Base-by-base conservation (phyloP, 2,329 filamentous ascomycete genomes). In the Passalora sequoiae region DNA sequence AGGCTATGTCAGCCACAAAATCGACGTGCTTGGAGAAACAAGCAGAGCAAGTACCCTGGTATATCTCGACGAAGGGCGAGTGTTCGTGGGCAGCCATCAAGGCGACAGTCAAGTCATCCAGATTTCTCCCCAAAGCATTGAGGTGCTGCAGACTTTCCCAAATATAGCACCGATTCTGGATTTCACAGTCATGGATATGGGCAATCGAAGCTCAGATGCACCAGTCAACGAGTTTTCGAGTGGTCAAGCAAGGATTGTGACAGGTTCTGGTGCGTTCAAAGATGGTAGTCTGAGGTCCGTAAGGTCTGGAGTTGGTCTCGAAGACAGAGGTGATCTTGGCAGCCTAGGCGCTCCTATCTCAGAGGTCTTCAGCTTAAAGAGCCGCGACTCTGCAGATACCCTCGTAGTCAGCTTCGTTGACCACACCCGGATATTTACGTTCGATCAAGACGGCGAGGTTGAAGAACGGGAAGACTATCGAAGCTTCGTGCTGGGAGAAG, bases 111-210 rank as follows among this genome's bases (percentile, higher is more conserved):
- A 96, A 61, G 74, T 97, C 6, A 77, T 92, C 36, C 74, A 72
- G 37, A 76, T 89, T 41, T 45, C 39, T 16, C 65, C 70, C 32
- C 72, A 83, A 22, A 75, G 73, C 0, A 71, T 89, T 46, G 72
- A 82, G 36, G 66, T 89, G 4, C 64, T 92, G 7, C 88, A 95
- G 60, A 84, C 80, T 0, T 74, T 94, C 43, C 71, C 78, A 3
- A 98, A 95, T 60, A 87, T 97, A 56, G 89, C 86, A 0, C 92
- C 92, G 0, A 86, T 98, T 30, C 69, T 97, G 28, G 92, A 98
- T 62, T 96, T 98, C 56, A 83, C 86, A 1, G 80, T 98, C 12
- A 95, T 97, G 88, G 92, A 97, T 59, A 85, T 97, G 75, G 91
- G 89, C 0, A 89, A 88, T 55, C 76, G 87, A 43, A 83, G 86